Evolutionary conservation across 768 basidiomycete species (phyloP), one percentile per base, ranked within the genome.

Genomic region (Rhodocollybia butyracea): DNA sequence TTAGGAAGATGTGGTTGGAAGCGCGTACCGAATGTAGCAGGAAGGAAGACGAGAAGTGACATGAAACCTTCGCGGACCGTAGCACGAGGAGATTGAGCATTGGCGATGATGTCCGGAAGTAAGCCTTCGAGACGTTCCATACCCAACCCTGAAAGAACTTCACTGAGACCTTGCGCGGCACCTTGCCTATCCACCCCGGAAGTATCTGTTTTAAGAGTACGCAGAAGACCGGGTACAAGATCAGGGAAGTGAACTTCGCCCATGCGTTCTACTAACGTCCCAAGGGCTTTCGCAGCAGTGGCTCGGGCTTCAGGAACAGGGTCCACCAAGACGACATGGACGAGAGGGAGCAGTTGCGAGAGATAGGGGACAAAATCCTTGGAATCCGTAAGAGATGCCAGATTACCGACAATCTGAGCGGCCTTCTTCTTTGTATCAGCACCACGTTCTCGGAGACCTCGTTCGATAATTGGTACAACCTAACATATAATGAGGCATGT

Each of bases 11-110:
- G 95, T 1, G 95, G 96, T 60, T 94, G 86, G 83, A 99, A 98
- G 41, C 95, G 88, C 54, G 89, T 86, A 6, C 97, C 97, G 65
- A 99, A 98, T 1, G 96, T 98, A 2, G 94, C 88, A 1, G 97
- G 96, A 2, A 98, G 74, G 74, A 88, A 98, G 17, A 98, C 94
- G 32, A 99, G 84, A 12, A 98, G 77, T 0, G 95, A 97, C 88
- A 99, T 98, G 78, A 98, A 98, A 10, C 97, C 97, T 77, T 98
- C 97, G 32, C 94, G 84, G 39, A 98, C 90, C 26, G 94, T 95
- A 24, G 94, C 81, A 10, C 92, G 78, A 1, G 93, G 89, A 45
- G 92, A 95, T 61, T 90, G 85, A 2, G 94, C 91, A 66, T 93
- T 98, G 27, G 81, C 82, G 59, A 99, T 87, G 65, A 99, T 94